Evolutionary conservation across 805 yeast genomes (phyloP), one percentile per base, ranked within the genome.

Genomic region (Nakazawaea molendinolei): DNA sequence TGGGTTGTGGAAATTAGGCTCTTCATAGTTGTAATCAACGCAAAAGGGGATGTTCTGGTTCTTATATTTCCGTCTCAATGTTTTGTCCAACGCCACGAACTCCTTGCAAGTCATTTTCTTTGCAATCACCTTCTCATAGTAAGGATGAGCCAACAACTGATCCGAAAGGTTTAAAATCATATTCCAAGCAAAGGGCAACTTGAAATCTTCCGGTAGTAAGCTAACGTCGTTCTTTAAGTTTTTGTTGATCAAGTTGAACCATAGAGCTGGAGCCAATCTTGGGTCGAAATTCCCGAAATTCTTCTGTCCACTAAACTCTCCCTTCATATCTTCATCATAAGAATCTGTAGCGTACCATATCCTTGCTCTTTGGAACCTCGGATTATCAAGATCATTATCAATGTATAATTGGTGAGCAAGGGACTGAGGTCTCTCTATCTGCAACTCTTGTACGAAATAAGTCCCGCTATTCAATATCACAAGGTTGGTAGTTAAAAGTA

Each of bases 231-330:
- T 24, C 3, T 28, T 25, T 3, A 44, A 17, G 23, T 47, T 47
- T 18, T 39, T 25, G 19, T 43, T 33, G 6, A 46, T 24, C 28
- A 40, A 37, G 34, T 38, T 41, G 4, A 46, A 26, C 42, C 48
- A 44, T 21, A 50, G 24, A 1, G 50, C 45, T 0, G 46, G 32
- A 4, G 46, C 39, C 17, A 48, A 33, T 13, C 53, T 34, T 5
- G 51, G 43, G 28, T 50, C 55, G 34, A 34, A 34, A 16, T 15
- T 15, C 4, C 22, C 23, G 13, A 28, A 34, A 22, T 14, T 28
- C 17, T 34, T 28, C 22, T 20, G 17, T 8, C 14, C 19, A 3
- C n/a, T 8, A 10, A 31, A 15, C 19, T 31, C 27, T 22, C 13
- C 12, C 13, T 14, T 23, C 17, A 31, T 15, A 14, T 21, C 17